Base-by-base conservation (phyloP, 768 basidiomycete genomes). In the Lactarius deliciosus region DNA sequence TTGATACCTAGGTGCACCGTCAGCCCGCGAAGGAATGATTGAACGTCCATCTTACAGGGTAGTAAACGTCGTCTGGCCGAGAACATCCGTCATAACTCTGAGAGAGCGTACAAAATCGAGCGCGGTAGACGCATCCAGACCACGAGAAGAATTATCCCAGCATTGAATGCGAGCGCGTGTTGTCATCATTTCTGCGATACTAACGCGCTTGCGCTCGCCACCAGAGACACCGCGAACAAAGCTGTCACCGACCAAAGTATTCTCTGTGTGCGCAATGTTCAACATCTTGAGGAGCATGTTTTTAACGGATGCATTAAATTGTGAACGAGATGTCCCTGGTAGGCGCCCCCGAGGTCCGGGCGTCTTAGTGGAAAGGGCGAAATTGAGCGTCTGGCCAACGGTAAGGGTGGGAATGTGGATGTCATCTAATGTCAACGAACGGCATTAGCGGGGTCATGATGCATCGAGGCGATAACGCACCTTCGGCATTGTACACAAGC, bases 131-230 rank as follows among this genome's bases (percentile, higher is more conserved):
- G 94, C 92, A 69, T 93, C 91, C 60, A 92, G 78, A 25, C 92
- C 91, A 64, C 89, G 81, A 11, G 93, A 94, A 0, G 88, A 88
- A 75, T 90, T 93, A 74, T 94, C 91, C 89, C 91, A 94, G 66
- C 86, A 87, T 70, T 92, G 88, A 5, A 94, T 84, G 36, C 89
- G 87, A 15, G 91, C 91, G 56, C 91, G 88, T 3, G 89, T 90
- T 1, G 90, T 84, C 85, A 93, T 89, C 85, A 92, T 92, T 76
- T 95, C 93, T 15, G 90, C 89, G 73, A 95, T 95, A 64, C 88
- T 88, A 18, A 95, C 82, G 65, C 86, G 85, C 75, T 95, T 95
- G 55, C 89, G 83, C 73, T 92, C 91, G n/a, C 91, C 91, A 59
- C 91, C 91, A 1, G 87, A 89, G 20, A 92, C 86, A 36, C 90